Conservation (phyloP, 2,329 filamentous ascomycete species). For the Calycina herbarum region DNA sequence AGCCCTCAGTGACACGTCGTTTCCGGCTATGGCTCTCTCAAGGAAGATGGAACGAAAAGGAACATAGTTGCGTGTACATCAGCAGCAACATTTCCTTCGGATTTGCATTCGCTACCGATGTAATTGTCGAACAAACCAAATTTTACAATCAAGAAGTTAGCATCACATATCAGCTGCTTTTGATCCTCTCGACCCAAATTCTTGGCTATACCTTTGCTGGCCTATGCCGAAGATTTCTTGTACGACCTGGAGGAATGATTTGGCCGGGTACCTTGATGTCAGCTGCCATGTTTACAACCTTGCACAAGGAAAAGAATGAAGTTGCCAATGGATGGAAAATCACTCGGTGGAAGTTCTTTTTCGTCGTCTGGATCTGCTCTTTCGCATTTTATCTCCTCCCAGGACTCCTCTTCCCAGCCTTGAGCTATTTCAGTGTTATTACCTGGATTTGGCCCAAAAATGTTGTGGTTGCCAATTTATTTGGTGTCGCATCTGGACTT, state of each 20-base stretch:
- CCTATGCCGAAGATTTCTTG: constrained; percentile 75
- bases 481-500: constrained; percentile 81
- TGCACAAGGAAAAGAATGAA: constrained; percentile 83
- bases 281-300: constrained; percentile 82
- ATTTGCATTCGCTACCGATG: constrained; percentile 85
- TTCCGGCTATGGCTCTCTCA: constrained; percentile 75
- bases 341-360: constrained; percentile 82
- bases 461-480: constrained; percentile 82
- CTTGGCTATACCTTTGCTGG: constrained; percentile 86
- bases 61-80: constrained; percentile 86
- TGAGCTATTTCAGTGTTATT: constrained; percentile 86
- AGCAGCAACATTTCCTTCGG: constrained; percentile 89
- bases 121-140: constrained; percentile 85
- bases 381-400: constrained; percentile 86
- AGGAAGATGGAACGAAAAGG: constrained; percentile 83
- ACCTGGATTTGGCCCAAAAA: constrained; percentile 88
- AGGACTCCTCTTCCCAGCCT: constrained; percentile 75
- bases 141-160: constrained; percentile 83
- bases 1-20: constrained; percentile 36
- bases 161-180: constrained; percentile 75
- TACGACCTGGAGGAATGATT: constrained; percentile 85
- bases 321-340: constrained; percentile 80
- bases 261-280: constrained; percentile 90
- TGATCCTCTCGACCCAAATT: constrained; percentile 84
- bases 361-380: constrained; percentile 66